These are phyloP conservation scores for Ceratobasidium papillatum DNA, from an alignment of 1,284 basidiomycete species.

Conservation along the genomic window DNA sequence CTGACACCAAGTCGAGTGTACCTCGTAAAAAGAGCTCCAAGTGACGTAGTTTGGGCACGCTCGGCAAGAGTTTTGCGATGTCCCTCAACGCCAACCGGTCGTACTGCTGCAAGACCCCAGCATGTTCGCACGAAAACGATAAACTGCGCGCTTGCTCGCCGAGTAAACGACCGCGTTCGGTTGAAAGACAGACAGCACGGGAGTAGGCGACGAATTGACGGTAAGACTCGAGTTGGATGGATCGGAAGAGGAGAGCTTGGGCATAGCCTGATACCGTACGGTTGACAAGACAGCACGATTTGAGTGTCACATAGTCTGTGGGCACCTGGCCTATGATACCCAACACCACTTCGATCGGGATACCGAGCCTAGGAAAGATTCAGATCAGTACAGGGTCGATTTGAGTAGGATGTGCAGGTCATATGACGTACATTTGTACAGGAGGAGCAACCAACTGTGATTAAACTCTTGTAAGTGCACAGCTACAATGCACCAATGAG, in stretches of 20 bases:
- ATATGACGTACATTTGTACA: conserved; percentile 6
- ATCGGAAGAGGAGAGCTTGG: conserved; percentile 30
- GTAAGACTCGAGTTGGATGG: conserved; percentile 11
- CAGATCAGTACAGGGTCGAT: background rate
- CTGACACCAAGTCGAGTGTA: conserved; percentile 5
- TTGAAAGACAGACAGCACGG: conserved; percentile 7
- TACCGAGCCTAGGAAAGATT: background rate
- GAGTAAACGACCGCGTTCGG: conserved; percentile 17
- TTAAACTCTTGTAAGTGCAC: background rate
- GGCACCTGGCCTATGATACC: conserved; percentile 21
- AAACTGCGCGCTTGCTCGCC: conserved; percentile 21
- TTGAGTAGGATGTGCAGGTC: background rate
- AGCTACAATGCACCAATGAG: background rate
- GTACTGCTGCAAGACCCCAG: background rate
- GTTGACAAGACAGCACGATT: conserved; percentile 28
- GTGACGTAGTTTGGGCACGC: conserved; percentile 9
- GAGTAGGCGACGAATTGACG: conserved; percentile 4
- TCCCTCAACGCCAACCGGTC: conserved; percentile 23
- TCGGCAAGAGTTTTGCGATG: conserved; percentile 26
- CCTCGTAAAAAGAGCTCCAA: conserved; percentile 27
- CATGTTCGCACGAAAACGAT: conserved; percentile 21
- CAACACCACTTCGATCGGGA: conserved; percentile 16
- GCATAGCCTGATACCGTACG: conserved; percentile 31
- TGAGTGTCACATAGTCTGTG: conserved; percentile 29
- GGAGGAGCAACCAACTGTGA: conserved; percentile 1